Base-by-base conservation (phyloP, 331 rosid genomes). In the Quercus tomentella region DNA sequence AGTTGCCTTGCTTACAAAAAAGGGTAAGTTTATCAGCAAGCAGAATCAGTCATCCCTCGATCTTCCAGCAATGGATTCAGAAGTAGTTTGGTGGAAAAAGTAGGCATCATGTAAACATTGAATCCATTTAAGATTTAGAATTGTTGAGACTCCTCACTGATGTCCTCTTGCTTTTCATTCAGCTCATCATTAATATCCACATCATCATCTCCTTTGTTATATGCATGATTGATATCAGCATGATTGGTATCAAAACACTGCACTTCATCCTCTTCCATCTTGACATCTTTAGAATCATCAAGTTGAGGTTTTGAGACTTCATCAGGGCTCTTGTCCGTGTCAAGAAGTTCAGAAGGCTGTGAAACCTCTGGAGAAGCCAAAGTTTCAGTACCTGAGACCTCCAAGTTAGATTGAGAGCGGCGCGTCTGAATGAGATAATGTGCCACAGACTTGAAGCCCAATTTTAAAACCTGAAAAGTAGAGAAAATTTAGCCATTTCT, bases 391-490 rank as follows among this genome's bases (percentile, higher is more conserved):
- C 26, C 84, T 5, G 84, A 31, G 82, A 67, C 79, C 78, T 77
- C 84, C 37, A 60, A 23, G 74, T 73, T 58, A 79, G 37, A 60
- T 55, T 73, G 67, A 72, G 77, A 7, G 30, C 83, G 37, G 5
- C 57, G 77, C 37, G 87, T 89, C 85, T 90, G 88, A 75, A 93
- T 86, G 80, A 93, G 93, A 85, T 88, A 91, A 84, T 93, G 98
- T 30, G 98, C 97, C 81, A 93, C 95, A 26, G 97, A 93, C 84
- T 93, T 93, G 93, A 87, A 93, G 61, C 97, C 98, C 80, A 84
- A 81, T 62, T 83, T 80, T 10, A 16, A 14, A 61, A 88, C 93
- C 97, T 93, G 79, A 37, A 15, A 73, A 77, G 69, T 2, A 18
- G 63, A 82, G 17, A 23, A 71, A 79, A 51, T 5, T 67, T 70